Conservation (phyloP, 768 basidiomycete species). For the Phanerodontia chrysosporium region DNA sequence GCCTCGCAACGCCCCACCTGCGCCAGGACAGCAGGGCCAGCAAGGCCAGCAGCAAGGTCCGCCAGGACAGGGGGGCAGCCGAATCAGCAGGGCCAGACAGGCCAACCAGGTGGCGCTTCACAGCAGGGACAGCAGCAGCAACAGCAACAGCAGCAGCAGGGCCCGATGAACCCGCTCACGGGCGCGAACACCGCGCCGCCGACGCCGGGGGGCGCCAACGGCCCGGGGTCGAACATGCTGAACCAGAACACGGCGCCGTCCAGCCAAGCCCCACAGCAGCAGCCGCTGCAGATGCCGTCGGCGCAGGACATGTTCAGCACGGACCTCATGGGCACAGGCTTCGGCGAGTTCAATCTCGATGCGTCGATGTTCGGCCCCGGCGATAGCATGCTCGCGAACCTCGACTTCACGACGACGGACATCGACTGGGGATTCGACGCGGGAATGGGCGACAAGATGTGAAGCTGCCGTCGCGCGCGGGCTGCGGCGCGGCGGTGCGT, state of each 20-base stretch:
- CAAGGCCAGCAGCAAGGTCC: constrained; percentile 6
- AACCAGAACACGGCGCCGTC: constrained; percentile 17
- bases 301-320: constrained; percentile 14
- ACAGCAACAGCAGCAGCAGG: constrained; percentile 7
- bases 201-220: constrained; percentile 27
- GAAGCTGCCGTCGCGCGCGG: not conserved
- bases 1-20: constrained; percentile 19
- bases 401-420: constrained; percentile 64
- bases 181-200: constrained; percentile 30
- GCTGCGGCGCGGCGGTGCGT: not conserved
- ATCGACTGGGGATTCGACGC: not conserved
- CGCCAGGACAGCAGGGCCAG: constrained; percentile 7
- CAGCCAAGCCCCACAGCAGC: constrained; percentile 6
- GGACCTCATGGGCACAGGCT: constrained; percentile 11
- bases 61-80: not conserved
- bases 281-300: constrained; percentile 14
- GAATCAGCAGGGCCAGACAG: not conserved
- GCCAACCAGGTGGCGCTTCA: not conserved
- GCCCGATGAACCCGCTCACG: constrained; percentile 16
- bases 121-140: constrained; percentile 9
- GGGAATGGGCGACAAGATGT: not conserved
- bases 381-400: constrained; percentile 53
- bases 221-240: constrained; percentile 28
- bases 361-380: constrained; percentile 35
- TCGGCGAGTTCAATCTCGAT: constrained; percentile 36